Base-by-base conservation (phyloP, 805 yeast species). In the Sungouiozyma ichnusensis region DNA sequence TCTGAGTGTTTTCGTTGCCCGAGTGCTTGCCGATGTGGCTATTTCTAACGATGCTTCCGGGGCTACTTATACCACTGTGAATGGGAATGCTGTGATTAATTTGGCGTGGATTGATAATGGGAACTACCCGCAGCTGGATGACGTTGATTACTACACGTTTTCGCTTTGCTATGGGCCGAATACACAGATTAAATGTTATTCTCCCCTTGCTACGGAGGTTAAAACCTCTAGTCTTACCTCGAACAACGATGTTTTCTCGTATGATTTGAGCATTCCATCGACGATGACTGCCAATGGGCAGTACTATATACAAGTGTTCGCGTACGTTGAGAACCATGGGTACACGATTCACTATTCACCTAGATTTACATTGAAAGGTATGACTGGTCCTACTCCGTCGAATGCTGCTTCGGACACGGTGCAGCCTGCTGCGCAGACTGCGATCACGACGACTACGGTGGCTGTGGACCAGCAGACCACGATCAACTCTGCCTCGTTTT, bases 221-320 rank as follows among this genome's bases (percentile, higher is more conserved):
- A 27, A 67, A 2, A 52, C 67, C 2, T 29, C 55, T 4, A 53
- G 60, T 11, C 41, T 74, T 2, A 36, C 41, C 1, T 17, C 24
- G n/a, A 27, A 36, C 6, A 42, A 35, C 15, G 43, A 36, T 14
- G 64, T 33, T 1, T 76, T 44, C 41, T 39, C 48, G 13, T 59
- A 73, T 51, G 56, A 67, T 1, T 74, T 78, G 1, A 35, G 60
- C 0, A 53, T 79, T 39, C 65, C 66, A 9, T 60, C 76, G 2
- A 42, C 64, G 18, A 54, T 54, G 9, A 81, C 76, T 32, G 76
- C 77, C 2, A 60, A 71, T 54, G 98, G 98, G 24, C 62, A 63
- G 45, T 90, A 74, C 62, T 85, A 66, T 60, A 59, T 90, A 48
- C 97, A 90, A 65, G 58, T 87, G 27, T 73, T 70, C 47, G 74